phyloP scores from a whole-genome alignment of 2,329 filamentous ascomycete genomes.

The Diaporthe capsici region DNA sequence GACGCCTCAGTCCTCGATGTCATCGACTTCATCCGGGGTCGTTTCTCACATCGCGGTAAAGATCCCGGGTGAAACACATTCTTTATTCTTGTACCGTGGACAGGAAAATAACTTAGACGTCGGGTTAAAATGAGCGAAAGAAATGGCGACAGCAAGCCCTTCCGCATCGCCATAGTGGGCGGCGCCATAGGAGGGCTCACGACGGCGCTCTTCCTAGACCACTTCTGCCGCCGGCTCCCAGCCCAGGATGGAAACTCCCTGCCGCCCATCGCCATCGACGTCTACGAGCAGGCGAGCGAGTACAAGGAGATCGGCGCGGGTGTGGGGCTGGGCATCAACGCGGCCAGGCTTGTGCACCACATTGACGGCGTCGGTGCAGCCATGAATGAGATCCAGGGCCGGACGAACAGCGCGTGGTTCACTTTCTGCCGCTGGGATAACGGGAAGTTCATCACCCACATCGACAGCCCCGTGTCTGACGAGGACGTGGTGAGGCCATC shows the following conservation, averaged over 20 bases:
- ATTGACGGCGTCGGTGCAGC: constrained; percentile 31
- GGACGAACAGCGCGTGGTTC: constrained; percentile 29
- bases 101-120: neutral
- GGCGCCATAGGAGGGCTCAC: constrained; percentile 39
- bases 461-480: neutral
- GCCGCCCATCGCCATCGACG: constrained; percentile 26
- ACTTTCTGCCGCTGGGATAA: constrained; percentile 37
- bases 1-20: neutral
- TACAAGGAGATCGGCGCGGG: constrained; percentile 39
- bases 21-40: neutral
- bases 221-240: constrained; percentile 29
- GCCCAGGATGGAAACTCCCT: neutral
- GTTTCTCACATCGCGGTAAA: neutral
- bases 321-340: constrained; percentile 53
- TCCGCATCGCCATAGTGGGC: constrained; percentile 39
- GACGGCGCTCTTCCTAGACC: constrained; percentile 35
- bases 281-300: constrained; percentile 39
- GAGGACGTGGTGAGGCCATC: constrained; percentile 28
- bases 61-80: rapidly evolving
- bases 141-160: constrained; percentile 6
- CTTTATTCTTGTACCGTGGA: neutral
- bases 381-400: constrained; percentile 36
- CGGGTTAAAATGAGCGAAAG: neutral
- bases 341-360: constrained; percentile 41
- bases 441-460: constrained; percentile 25